Evolutionary conservation across 257 asterid genomes (phyloP), one percentile per base, ranked within the genome.

Genomic region (Jasminum sambac): DNA sequence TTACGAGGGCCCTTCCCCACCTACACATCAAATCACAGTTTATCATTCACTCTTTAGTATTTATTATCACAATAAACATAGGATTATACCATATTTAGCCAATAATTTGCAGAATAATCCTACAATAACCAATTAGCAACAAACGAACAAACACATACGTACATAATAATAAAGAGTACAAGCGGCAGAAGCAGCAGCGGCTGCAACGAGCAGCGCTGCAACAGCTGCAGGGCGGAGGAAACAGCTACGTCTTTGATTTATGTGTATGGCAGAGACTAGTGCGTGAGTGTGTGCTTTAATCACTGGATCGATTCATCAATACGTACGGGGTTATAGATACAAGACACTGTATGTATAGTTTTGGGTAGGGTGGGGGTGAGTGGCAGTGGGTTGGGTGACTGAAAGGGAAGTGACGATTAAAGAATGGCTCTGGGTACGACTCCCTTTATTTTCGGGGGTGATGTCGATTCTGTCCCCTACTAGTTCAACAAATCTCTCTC

Each of bases 391-490:
- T 72, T 71, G 78, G 74, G 78, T 39, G 43, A 39, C 78, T 63
- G 61, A 14, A 40, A 5, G 25, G 38, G 40, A 63, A 16, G 46
- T 36, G 66, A 38, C 25, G 57, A 65, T 25, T 14, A 24, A 38
- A 34, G 42, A 12, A 30, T n/a, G 62, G 64, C 30, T 71, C 63
- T 69, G 74, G 66, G 77, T 68, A 74, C 77, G 74, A 76, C 93
- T 39, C 95, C 98, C 96, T 82, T 90, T 82, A 87, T 85, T 90
- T 90, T 81, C 94, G 98, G 98, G 96, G 11, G 62, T 84, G 96
- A 86, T 90, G 94, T 93, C 89, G 87, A 83, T 82, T 81, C 81
- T 84, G 95, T 87, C 94, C 96, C 95, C 95, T 84, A 77, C 68
- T 57, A 74, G 78, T 84, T 86, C 86, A 78, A 77, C 92, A 86